Percentiles rank a stretch among this genome's conserved stretches.
phyloP scores from a whole-genome alignment of 2,329 filamentous ascomycete species.

The Fusarium sp. region DNA sequence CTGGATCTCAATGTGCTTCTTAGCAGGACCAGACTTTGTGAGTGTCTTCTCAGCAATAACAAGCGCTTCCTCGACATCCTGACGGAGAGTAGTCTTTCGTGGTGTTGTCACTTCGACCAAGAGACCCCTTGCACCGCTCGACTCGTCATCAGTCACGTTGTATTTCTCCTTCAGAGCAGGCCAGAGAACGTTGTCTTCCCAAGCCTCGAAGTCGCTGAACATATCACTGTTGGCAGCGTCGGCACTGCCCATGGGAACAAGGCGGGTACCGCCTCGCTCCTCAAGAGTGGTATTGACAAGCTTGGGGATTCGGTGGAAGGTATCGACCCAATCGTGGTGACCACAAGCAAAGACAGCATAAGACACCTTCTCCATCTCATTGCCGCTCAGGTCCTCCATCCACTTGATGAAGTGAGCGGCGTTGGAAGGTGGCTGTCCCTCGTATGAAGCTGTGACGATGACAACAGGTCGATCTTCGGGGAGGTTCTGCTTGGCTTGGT shows the following conservation, averaged over 20 bases:
- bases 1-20: constrained; percentile 75
- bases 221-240: constrained; percentile 74
- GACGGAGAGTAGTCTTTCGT: constrained; percentile 43
- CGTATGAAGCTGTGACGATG: constrained; percentile 78
- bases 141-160: constrained; percentile 10
- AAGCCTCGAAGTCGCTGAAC: constrained; percentile 74
- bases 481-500: constrained; percentile 71
- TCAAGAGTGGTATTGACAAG: constrained; percentile 68
- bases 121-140: constrained; percentile 29
- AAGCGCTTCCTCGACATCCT: constrained; percentile 44
- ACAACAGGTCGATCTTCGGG: constrained; percentile 72
- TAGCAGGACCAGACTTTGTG: constrained; percentile 52
- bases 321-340: constrained; percentile 66
- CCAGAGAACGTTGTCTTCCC: constrained; percentile 70
- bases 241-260: constrained; percentile 64
- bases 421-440: constrained; percentile 80
- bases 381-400: constrained; percentile 63
- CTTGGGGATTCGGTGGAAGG: constrained; percentile 76
- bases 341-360: constrained; percentile 81
- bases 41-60: constrained; percentile 41
- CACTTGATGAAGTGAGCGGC: constrained; percentile 76
- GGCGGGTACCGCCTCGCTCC: constrained; percentile 50
- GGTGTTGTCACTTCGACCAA: constrained; percentile 42
- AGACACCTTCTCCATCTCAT: constrained; percentile 65
- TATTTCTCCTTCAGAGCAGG: constrained; percentile 62